Percentiles rank a stretch among this genome's conserved stretches.
Evolutionary conservation across 75 land plant species (phyloP).

Genomic region (Sequoiadendron giganteum): DNA sequence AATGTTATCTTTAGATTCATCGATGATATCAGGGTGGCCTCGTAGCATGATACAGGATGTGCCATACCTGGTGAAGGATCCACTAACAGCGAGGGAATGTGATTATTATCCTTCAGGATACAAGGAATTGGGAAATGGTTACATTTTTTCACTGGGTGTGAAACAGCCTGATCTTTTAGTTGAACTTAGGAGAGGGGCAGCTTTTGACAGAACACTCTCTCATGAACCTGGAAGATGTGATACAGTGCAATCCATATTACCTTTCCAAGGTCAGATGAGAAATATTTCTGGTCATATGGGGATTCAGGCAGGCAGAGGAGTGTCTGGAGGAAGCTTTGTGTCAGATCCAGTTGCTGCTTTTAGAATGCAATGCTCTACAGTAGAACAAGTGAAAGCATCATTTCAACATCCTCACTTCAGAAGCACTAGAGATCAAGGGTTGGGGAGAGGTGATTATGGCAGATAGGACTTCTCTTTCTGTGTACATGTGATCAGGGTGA

Average conservation of each 20-base stretch:
- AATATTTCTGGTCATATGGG: background rate
- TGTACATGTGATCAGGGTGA: background rate
- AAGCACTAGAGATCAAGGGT: background rate
- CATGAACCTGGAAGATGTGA: background rate
- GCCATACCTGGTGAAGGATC: background rate
- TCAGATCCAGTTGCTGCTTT: constrained; percentile 5
- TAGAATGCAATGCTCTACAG: background rate
- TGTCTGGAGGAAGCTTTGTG: background rate
- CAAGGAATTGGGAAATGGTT: background rate
- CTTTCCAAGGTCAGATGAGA: background rate
- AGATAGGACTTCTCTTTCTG: background rate
- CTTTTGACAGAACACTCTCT: background rate
- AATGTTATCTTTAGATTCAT: background rate
- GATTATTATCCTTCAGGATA: constrained; percentile 1
- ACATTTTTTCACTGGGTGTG: background rate
- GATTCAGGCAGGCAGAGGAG: background rate
- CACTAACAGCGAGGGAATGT: background rate
- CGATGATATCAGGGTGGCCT: background rate
- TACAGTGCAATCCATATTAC: constrained; percentile 3
- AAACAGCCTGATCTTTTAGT: background rate
- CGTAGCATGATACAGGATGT: background rate
- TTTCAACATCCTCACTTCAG: background rate
- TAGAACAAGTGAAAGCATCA: background rate
- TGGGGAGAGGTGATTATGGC: background rate
- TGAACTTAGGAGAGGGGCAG: background rate